phyloP scores from a whole-genome alignment of 164 flowering plant genomes.

The Brasenia schreberi region DNA sequence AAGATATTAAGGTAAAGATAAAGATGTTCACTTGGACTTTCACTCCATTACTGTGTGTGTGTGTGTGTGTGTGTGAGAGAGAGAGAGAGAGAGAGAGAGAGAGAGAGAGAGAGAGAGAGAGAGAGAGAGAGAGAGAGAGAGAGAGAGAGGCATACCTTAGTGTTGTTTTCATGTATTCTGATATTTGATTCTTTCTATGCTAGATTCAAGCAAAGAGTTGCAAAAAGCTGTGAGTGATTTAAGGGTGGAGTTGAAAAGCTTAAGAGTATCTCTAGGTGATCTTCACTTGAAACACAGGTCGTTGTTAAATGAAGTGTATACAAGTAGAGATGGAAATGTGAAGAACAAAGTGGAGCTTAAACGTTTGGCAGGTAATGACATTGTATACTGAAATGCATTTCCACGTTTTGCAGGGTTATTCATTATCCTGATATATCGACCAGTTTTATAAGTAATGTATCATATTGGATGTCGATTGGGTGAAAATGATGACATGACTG shows the following conservation, averaged over 20 bases:
- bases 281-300: constrained; percentile 61
- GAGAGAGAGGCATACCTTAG: too few relatives aligned
- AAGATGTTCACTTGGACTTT: too few relatives aligned
- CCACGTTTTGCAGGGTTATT: not conserved
- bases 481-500: too few relatives aligned
- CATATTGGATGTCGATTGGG: too few relatives aligned
- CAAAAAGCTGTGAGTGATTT: constrained; percentile 27
- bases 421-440: too few relatives aligned
- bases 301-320: constrained; percentile 38
- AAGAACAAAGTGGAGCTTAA: constrained; percentile 57
- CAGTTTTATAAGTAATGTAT: too few relatives aligned
- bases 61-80: too few relatives aligned
- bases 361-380: constrained; percentile 46
- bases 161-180: not conserved
- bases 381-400: not conserved
- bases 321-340: constrained; percentile 38
- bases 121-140: too few relatives aligned
- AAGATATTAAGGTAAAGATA: too few relatives aligned
- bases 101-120: too few relatives aligned
- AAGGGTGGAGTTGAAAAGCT: constrained; percentile 34
- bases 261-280: constrained; percentile 39
- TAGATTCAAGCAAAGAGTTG: constrained; percentile 31
- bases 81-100: too few relatives aligned
- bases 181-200: constrained; percentile 7
- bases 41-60: too few relatives aligned